phyloP scores from a whole-genome alignment of 1,284 basidiomycete species.

The Phlebopus sp. region DNA sequence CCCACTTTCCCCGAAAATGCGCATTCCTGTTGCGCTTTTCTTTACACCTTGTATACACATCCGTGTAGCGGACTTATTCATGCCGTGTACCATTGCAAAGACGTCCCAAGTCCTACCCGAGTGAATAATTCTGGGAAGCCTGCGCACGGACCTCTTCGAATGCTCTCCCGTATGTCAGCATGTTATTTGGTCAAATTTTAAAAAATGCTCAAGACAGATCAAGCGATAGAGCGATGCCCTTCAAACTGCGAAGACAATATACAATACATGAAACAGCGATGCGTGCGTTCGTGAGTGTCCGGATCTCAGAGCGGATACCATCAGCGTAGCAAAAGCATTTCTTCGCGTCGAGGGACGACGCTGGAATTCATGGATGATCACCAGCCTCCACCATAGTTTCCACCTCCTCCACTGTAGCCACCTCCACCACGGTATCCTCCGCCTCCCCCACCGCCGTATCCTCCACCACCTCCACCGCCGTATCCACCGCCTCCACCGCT shows the following conservation, averaged over 20 bases:
- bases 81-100: too few species aligned
- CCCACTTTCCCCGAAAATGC: too few species aligned
- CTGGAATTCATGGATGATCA: conserved; percentile 10
- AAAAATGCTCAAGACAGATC: background rate
- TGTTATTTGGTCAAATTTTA: too few species aligned
- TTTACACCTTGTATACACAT: background rate
- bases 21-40: background rate
- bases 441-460: conserved; percentile 9
- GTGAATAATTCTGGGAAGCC: too few species aligned
- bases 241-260: conserved; percentile 5
- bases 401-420: conserved; percentile 5
- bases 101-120: too few species aligned
- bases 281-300: conserved; percentile 13
- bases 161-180: too few species aligned
- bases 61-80: background rate
- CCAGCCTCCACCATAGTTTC: conserved; percentile 16
- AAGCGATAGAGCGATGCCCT: background rate
- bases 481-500: conserved; percentile 20
- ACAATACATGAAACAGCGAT: conserved; percentile 10
- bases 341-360: background rate
- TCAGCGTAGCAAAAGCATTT: background rate
- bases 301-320: background rate
- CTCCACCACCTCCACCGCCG: conserved; percentile 9
- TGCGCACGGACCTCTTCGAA: too few species aligned
- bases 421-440: conserved; percentile 17